Conservation (phyloP, 352 stramenopile genomes). For the Phytopythium sindhum region DNA sequence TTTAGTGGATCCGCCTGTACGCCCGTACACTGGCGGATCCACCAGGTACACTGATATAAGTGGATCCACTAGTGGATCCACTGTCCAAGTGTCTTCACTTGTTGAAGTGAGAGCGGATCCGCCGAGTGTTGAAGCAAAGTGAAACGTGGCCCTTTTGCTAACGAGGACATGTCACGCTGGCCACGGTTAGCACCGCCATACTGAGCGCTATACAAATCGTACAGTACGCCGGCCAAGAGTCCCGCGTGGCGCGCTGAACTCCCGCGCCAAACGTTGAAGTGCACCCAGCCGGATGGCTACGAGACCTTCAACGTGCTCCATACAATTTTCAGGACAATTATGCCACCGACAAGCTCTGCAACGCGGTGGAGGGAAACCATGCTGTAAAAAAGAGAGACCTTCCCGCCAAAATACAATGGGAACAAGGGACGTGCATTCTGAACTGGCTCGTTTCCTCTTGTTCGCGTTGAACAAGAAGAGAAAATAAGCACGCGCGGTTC, state of each 20-base stretch:
- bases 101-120: too few relatives aligned
- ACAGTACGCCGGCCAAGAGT: background rate
- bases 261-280: background rate
- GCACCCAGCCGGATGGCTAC: background rate
- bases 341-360: background rate
- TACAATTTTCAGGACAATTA: background rate
- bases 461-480: background rate
- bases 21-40: background rate
- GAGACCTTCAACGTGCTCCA: background rate
- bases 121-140: background rate
- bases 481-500: background rate
- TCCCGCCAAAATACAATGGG: background rate
- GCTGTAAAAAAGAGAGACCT: background rate
- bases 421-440: background rate
- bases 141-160: background rate
- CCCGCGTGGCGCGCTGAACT: background rate
- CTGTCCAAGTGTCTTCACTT: too few relatives aligned
- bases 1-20: background rate
- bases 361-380: background rate
- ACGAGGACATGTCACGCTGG: background rate
- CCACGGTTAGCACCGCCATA: background rate
- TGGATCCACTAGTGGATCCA: too few relatives aligned
- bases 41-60: too few relatives aligned
- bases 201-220: background rate
- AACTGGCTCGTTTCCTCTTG: background rate